These are phyloP conservation scores for Musa beccarii DNA, from an alignment of 176 grass and related monocot genomes.

Conservation along the genomic window DNA sequence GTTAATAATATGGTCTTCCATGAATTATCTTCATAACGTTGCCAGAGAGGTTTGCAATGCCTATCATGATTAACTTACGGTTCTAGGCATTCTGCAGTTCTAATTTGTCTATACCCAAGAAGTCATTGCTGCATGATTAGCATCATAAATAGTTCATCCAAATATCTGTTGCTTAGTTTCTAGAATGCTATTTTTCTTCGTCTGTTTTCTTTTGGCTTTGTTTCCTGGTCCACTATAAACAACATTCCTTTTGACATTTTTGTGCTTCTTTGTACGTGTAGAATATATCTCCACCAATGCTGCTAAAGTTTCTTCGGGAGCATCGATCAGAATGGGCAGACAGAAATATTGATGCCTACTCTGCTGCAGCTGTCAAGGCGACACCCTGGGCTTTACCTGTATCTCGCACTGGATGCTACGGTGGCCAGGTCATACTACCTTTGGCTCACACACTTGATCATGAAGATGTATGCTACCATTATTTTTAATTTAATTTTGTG, in stretches of 20 bases:
- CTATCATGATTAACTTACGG: background rate
- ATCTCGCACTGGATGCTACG: constrained; percentile 41
- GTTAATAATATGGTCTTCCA: no score
- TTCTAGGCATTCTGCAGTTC: no score
- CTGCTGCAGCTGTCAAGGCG: constrained; percentile 49
- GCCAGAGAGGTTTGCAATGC: background rate
- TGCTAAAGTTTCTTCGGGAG: constrained; percentile 47
- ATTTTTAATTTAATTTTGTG: background rate
- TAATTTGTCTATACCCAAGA: background rate
- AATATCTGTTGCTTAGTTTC: background rate
- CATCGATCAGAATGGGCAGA: constrained; percentile 77
- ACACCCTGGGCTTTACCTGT: constrained; percentile 44
- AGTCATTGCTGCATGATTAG: background rate
- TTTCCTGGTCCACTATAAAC: background rate
- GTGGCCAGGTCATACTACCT: constrained; percentile 62
- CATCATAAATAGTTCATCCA: background rate
- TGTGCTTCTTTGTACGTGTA: constrained; percentile 10
- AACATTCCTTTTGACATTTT: constrained; percentile 1
- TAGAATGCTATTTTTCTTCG: no score
- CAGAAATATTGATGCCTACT: constrained; percentile 52
- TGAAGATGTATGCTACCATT: constrained; percentile 47
- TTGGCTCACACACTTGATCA: constrained; percentile 49
- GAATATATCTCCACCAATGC: constrained; percentile 49
- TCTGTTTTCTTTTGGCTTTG: background rate
- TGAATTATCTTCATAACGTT: background rate